phyloP scores from a whole-genome alignment of 1,284 basidiomycete genomes.

The Mycena citricolor region DNA sequence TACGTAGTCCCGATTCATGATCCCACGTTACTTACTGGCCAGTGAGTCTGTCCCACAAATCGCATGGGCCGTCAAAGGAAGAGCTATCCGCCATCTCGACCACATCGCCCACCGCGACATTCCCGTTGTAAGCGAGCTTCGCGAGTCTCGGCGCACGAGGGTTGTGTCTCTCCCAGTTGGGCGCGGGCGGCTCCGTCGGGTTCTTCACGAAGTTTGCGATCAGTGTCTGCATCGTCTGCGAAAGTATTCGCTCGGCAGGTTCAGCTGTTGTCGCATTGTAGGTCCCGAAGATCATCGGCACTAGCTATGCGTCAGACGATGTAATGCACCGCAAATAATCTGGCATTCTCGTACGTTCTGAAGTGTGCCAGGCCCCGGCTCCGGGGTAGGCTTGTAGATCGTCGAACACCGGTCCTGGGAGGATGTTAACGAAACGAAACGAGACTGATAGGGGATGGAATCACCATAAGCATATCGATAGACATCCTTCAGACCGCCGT shows the following conservation, averaged over 20 bases:
- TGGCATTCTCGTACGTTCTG: conserved; percentile 13
- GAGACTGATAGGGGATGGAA: neutral
- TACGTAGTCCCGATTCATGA: too few relatives aligned
- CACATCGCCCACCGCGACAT: conserved; percentile 20
- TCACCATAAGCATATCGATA: conserved; percentile 22
- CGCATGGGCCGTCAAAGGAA: too few relatives aligned
- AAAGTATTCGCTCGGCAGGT: conserved; percentile 15
- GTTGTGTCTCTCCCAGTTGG: conserved; percentile 20
- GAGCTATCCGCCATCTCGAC: too few relatives aligned
- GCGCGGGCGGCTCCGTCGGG: conserved; percentile 19
- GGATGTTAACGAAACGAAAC: neutral
- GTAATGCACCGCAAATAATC: neutral
- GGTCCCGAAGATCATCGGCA: conserved; percentile 20
- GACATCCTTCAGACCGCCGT: conserved; percentile 15
- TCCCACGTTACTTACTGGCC: too few relatives aligned
- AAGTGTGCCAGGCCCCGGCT: conserved; percentile 20
- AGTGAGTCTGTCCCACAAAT: too few relatives aligned
- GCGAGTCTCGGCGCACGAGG: conserved; percentile 14
- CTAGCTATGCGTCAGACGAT: neutral
- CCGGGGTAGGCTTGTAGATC: conserved; percentile 19
- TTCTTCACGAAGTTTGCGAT: conserved; percentile 25
- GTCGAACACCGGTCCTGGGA: conserved; percentile 19
- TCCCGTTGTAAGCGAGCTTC: conserved; percentile 23
- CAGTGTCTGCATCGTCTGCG: conserved; percentile 22
- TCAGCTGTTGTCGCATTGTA: conserved; percentile 21